Evolutionary conservation across 805 yeast species (phyloP).

Genomic region (Starmerella lactis-condensi): DNA sequence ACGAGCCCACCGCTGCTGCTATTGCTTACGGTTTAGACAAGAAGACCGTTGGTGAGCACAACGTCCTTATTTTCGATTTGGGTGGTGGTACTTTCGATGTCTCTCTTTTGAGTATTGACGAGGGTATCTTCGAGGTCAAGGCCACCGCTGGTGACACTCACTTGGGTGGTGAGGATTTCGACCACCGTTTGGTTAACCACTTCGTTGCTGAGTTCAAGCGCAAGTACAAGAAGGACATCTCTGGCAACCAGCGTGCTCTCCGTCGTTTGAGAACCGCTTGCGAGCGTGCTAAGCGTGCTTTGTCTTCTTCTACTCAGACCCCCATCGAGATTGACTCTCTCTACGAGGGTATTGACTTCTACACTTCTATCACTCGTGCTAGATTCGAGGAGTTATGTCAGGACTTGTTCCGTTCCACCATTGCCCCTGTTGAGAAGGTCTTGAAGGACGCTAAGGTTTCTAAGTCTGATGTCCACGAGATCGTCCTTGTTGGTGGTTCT

Average conservation of each 20-base stretch:
- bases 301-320: slow-evolving; percentile 89
- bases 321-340: slow-evolving; percentile 88
- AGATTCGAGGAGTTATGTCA: slow-evolving; percentile 94
- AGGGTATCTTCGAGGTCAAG: slow-evolving; percentile 92
- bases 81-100: slow-evolving; percentile 99
- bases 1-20: slow-evolving; percentile 98
- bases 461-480: slow-evolving; percentile 78
- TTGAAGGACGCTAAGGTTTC: slow-evolving; percentile 77
- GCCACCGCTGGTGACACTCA: slow-evolving; percentile 85
- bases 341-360: slow-evolving; percentile 89
- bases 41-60: slow-evolving; percentile 56
- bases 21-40: slow-evolving; percentile 85
- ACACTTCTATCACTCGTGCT: slow-evolving; percentile 91
- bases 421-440: slow-evolving; percentile 91
- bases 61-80: slow-evolving; percentile 81
- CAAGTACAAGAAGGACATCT: slow-evolving; percentile 88
- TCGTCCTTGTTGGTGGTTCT: slow-evolving; percentile 93
- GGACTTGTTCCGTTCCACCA: slow-evolving; percentile 79
- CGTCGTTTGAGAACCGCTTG: slow-evolving; percentile 98
- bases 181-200: slow-evolving; percentile 85
- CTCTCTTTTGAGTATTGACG: slow-evolving; percentile 77
- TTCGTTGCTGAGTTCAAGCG: slow-evolving; percentile 92
- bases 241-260: slow-evolving; percentile 87
- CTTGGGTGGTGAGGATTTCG: slow-evolving; percentile 98
- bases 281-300: slow-evolving; percentile 98